Evolutionary conservation across 2,329 filamentous ascomycete genomes (phyloP), one percentile per base, ranked within the genome.

Genomic region (Cercospora canescens): DNA sequence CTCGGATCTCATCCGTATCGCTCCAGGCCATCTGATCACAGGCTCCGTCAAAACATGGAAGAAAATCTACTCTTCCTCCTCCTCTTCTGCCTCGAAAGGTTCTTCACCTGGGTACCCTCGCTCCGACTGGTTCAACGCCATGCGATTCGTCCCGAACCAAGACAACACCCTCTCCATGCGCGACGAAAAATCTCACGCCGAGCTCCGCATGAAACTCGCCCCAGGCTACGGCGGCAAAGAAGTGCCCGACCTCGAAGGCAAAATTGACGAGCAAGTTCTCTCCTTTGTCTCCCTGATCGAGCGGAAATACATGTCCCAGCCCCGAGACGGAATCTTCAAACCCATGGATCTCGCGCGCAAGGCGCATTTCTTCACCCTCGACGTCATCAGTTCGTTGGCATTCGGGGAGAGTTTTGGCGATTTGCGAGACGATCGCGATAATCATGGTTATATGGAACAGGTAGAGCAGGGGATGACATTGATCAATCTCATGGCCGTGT

Each of bases 51-150:
- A 48, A n/a, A 45, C 48, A 45, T 65, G 57, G 55, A 65, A 61
- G 63, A 65, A 65, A 18, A 65, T 65, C 41, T 60, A 65, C 18
- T 56, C 52, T 35, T 56, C 52, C 6, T 56, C 52, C n/a, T 34
- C 52, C 9, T 21, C 52, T 24, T 24, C 32, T 16, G n/a, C 52
- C 3, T 18, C 50, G 3, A 12, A 18, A 3, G 16, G 16, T 6
- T 35, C 52, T 8, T 14, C 28, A 2, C 24, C 24, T 16, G 34
- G 37, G 21, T 65, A 65, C 26, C 57, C 50, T 28, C 56, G 63
- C 24, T 65, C 63, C n/a, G 63, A 65, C 39, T 67, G 62, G 65
- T 64, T 62, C 50, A 48, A 54, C 28, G 62, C 62, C 28, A 67
- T 64, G 62, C 57, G 57, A 5, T 62, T 67, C 48, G 55, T 45